These are phyloP conservation scores for Phyllosticta paracitricarpa DNA, from an alignment of 2,329 filamentous ascomycete species.

Conservation along the genomic window DNA sequence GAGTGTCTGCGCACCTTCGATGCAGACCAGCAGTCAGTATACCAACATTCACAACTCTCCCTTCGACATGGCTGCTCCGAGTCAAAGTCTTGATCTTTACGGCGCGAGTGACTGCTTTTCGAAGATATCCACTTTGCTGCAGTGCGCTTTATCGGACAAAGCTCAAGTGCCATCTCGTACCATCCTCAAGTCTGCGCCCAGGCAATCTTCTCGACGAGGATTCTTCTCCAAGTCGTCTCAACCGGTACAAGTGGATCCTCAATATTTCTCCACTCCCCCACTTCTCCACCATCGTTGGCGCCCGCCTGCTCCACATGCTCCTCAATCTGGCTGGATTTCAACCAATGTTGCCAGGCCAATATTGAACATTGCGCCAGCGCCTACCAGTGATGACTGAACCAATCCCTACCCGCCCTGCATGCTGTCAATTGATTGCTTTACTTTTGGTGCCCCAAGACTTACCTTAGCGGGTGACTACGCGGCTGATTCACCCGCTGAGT, in stretches of 20 bases:
- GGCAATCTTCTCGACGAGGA: background rate
- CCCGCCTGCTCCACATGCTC: background rate
- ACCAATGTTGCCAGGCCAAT: background rate
- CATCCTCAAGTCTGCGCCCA: no score
- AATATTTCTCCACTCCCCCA: background rate
- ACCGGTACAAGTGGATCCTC: background rate
- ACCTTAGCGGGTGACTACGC: no score
- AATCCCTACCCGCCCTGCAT: background rate
- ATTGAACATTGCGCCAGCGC: background rate
- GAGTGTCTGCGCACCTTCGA: background rate
- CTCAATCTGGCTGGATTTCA: background rate
- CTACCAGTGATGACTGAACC: background rate
- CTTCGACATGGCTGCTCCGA: no score
- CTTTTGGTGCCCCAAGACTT: no score
- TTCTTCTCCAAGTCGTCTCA: background rate
- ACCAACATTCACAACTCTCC: background rate
- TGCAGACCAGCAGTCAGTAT: background rate
- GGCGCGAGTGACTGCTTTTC: no score
- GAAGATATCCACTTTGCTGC: no score
- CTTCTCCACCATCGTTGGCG: background rate
- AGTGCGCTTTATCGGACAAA: no score
- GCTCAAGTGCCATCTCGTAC: no score
- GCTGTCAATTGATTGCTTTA: background rate
- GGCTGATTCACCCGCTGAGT: no score
- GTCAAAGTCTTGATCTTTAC: no score